phyloP scores from a whole-genome alignment of 495 filamentous ascomycete species.

The Mytilinidion resinicola region DNA sequence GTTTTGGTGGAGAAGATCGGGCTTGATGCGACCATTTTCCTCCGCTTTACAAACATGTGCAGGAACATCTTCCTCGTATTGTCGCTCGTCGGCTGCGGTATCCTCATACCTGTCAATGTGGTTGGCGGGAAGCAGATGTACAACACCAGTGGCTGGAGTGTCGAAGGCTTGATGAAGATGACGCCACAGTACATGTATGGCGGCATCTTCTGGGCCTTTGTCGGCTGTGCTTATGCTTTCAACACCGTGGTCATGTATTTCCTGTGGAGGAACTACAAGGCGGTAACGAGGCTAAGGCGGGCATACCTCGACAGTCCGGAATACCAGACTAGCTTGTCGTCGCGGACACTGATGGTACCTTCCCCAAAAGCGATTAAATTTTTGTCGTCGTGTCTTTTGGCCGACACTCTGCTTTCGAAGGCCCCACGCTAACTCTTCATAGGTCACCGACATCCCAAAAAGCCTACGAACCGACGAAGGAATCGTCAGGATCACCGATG shows the following conservation, averaged over 20 bases:
- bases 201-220: conserved; percentile 67
- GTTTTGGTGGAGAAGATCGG: conserved; percentile 72
- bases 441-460: conserved; percentile 81
- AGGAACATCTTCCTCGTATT: conserved; percentile 78
- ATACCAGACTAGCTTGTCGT: conserved; percentile 81
- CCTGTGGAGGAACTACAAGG: conserved; percentile 84
- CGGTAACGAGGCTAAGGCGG: conserved; percentile 61
- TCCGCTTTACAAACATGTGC: conserved; percentile 86
- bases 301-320: conserved; percentile 81
- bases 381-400: too few relatives aligned
- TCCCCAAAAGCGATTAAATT: background rate
- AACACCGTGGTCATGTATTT: conserved; percentile 70
- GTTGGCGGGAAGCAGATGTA: conserved; percentile 39
- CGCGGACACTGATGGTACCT: conserved; percentile 79
- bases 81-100: conserved; percentile 63
- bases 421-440: conserved; percentile 17
- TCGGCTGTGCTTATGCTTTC: conserved; percentile 72
- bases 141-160: conserved; percentile 11
- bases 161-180: conserved; percentile 45
- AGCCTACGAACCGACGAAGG: conserved; percentile 74
- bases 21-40: conserved; percentile 83
- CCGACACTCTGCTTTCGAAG: background rate
- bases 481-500: conserved; percentile 69
- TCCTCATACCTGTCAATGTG: conserved; percentile 82
- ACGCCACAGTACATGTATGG: conserved; percentile 56